A percentile compares a stretch with the other conserved stretches of the same genome.
These are phyloP conservation scores for Miscanthus lutarioriparius DNA, from an alignment of 176 grass and related monocot species.

Conservation along the genomic window DNA sequence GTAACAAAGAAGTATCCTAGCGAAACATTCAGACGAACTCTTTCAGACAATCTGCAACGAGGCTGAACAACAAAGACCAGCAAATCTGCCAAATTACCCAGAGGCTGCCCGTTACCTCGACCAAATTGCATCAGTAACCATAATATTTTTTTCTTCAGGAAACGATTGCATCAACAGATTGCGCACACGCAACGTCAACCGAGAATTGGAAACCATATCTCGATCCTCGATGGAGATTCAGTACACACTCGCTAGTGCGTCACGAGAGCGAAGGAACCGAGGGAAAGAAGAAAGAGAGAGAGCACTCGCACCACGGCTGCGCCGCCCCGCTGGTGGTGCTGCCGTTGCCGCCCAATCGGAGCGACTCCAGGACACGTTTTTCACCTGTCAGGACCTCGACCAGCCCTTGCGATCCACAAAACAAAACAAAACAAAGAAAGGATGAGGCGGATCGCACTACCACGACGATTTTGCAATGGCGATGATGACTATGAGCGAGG, in stretches of 20 bases:
- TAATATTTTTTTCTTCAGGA: background rate
- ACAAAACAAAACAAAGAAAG: background rate
- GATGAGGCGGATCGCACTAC: background rate
- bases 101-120: background rate
- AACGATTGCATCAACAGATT: background rate
- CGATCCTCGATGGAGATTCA: slow-evolving; percentile 27
- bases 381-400: slow-evolving; percentile 76
- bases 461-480: background rate
- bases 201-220: slow-evolving; percentile 28
- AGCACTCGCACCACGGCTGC: slow-evolving; percentile 20
- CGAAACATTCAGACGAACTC: background rate
- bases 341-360: slow-evolving; percentile 23
- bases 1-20: background rate
- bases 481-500: background rate
- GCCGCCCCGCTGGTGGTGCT: slow-evolving; percentile 11
- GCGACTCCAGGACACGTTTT: slow-evolving; percentile 56
- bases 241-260: slow-evolving; percentile 28
- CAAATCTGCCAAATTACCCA: background rate
- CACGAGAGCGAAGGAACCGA: background rate
- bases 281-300: background rate
- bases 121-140: background rate
- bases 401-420: slow-evolving; percentile 42
- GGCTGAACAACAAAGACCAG: background rate
- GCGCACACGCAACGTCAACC: background rate
- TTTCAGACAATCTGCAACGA: background rate